Conservation (phyloP, 257 asterid species). For the Solanum corneliomulleri region DNA sequence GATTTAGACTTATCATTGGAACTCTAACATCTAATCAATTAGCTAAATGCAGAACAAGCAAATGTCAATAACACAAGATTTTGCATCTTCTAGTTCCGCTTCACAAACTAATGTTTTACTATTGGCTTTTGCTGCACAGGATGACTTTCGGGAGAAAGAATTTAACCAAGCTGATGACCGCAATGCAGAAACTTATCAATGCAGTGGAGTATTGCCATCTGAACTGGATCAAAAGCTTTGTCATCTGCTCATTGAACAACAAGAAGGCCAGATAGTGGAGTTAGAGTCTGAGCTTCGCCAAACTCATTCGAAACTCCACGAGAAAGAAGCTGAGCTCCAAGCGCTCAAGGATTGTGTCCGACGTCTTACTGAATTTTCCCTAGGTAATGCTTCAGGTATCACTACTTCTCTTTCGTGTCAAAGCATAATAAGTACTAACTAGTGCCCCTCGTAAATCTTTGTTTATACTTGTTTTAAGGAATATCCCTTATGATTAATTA, state of each 20-base stretch:
- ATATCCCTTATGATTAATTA: background rate
- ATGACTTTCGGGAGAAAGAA: conserved; percentile 14
- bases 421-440: background rate
- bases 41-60: background rate
- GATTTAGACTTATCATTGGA: background rate
- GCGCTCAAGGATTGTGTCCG: conserved; percentile 66
- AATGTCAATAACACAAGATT: background rate
- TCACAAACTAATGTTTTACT: background rate
- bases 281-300: conserved; percentile 37
- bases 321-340: conserved; percentile 68
- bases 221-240: conserved; percentile 53
- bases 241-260: conserved; percentile 53
- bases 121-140: conserved; percentile 14
- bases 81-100: background rate
- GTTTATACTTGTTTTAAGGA: background rate
- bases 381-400: conserved; percentile 30
- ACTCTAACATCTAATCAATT: background rate
- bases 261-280: conserved; percentile 51
- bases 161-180: conserved; percentile 1
- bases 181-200: conserved; percentile 9
- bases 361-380: conserved; percentile 48
- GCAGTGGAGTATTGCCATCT: conserved; percentile 35
- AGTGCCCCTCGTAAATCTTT: background rate
- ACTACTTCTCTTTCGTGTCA: background rate
- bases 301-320: conserved; percentile 45